Evolutionary conservation across 1,139 yeast species (phyloP).

Genomic region (Diutina pseudorugosa): DNA sequence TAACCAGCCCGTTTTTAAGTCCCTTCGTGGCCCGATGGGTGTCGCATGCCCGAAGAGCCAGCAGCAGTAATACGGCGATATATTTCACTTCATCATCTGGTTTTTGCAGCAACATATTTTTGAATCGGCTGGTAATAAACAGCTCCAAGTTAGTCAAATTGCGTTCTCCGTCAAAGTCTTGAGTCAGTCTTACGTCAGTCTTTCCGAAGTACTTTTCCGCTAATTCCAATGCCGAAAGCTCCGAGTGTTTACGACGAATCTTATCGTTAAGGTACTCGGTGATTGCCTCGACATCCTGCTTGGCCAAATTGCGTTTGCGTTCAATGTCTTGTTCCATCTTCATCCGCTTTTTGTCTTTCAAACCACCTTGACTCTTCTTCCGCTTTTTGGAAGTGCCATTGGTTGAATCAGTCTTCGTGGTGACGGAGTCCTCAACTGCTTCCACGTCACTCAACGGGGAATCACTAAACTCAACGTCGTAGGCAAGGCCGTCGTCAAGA

Average conservation of each 20-base stretch:
- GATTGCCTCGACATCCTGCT: constrained; percentile 36
- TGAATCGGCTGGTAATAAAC: constrained; percentile 31
- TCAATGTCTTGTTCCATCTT: constrained; percentile 49
- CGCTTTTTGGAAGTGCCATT: constrained; percentile 11
- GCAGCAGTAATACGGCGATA: constrained; percentile 49
- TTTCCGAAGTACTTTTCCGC: constrained; percentile 43
- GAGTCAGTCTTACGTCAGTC: constrained; percentile 36
- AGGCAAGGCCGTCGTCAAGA: constrained; percentile 56
- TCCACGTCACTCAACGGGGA: constrained; percentile 9
- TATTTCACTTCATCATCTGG: constrained; percentile 18
- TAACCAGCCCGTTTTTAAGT: constrained; percentile 44
- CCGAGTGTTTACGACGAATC: constrained; percentile 38
- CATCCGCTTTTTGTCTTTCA: constrained; percentile 39
- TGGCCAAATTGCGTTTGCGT: constrained; percentile 37
- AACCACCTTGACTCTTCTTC: constrained; percentile 21
- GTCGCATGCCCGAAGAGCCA: constrained; percentile 68
- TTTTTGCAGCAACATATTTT: constrained; percentile 27
- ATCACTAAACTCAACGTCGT: constrained; percentile 28
- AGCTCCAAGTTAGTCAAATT: constrained; percentile 32
- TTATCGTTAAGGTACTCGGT: constrained; percentile 47
- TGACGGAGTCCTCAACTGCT: constrained; percentile 6
- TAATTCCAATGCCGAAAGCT: constrained; percentile 52
- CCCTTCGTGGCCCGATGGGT: constrained; percentile 48
- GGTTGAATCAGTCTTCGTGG: background rate
- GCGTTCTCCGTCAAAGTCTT: constrained; percentile 34